phyloP scores from a whole-genome alignment of 768 basidiomycete species.

The Lentinula sp. region DNA sequence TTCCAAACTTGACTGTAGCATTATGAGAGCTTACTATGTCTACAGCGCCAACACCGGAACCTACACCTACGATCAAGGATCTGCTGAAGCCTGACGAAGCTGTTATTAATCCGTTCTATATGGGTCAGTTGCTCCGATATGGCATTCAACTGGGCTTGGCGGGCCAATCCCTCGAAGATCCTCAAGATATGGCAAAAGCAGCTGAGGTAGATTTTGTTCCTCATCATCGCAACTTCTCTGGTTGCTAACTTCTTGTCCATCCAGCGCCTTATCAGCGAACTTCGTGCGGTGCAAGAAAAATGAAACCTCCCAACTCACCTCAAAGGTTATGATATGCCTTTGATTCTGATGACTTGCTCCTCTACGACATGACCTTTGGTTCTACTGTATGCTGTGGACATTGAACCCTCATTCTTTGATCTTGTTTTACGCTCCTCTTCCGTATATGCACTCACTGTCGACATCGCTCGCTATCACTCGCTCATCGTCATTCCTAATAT shows the following conservation, averaged over 20 bases:
- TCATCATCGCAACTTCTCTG: not conserved
- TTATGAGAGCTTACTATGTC: not conserved
- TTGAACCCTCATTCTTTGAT: not conserved
- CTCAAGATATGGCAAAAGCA: conserved; percentile 43
- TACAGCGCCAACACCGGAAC: conserved; percentile 18
- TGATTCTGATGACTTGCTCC: not conserved
- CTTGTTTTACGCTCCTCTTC: not conserved
- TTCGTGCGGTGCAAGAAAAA: conserved; percentile 4
- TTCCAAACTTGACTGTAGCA: not conserved
- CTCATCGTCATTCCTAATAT: not conserved
- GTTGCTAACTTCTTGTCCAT: conserved; percentile 1
- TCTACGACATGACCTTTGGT: not conserved
- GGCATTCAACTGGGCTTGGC: conserved; percentile 57
- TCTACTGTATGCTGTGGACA: not conserved
- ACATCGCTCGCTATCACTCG: conserved; percentile 2
- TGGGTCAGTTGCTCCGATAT: conserved; percentile 68
- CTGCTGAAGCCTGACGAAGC: conserved; percentile 49
- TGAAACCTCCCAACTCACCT: not conserved
- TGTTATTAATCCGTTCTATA: conserved; percentile 74
- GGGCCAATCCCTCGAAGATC: conserved; percentile 19
- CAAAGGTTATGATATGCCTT: not conserved
- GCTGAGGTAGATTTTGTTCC: conserved; percentile 41
- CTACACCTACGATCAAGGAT: conserved; percentile 18
- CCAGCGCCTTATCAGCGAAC: conserved; percentile 61
- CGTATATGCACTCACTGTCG: not conserved